Percentiles rank a stretch among this genome's conserved stretches.
phyloP scores from a whole-genome alignment of 352 stramenopile genomes.

The Pythium aphanidermatum region DNA sequence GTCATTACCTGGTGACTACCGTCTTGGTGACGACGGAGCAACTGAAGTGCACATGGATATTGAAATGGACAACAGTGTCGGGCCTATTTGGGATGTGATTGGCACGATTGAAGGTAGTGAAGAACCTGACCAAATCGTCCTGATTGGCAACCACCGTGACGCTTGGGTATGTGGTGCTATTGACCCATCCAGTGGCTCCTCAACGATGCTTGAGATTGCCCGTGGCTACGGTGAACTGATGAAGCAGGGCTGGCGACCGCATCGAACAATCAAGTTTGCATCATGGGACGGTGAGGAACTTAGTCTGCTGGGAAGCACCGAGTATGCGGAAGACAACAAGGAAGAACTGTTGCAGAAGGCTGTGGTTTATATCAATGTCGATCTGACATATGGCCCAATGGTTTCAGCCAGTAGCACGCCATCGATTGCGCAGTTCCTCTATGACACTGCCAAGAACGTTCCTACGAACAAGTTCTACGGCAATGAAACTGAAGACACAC shows the following conservation, averaged over 20 bases:
- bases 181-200: constrained; percentile 77
- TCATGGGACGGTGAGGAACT: constrained; percentile 87
- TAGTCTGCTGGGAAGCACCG: constrained; percentile 73
- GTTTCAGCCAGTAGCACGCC: constrained; percentile 48
- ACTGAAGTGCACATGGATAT: constrained; percentile 63
- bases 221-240: constrained; percentile 56
- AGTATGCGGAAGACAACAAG: constrained; percentile 67
- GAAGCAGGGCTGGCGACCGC: constrained; percentile 57
- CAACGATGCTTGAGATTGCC: constrained; percentile 76
- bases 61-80: constrained; percentile 68
- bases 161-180: constrained; percentile 86
- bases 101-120: constrained; percentile 54
- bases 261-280: constrained; percentile 66
- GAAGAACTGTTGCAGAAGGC: constrained; percentile 40
- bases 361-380: constrained; percentile 82
- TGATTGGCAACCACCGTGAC: constrained; percentile 90
- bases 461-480: constrained; percentile 36
- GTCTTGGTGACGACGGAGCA: constrained; percentile 56
- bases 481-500: constrained; percentile 16
- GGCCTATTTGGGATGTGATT: constrained; percentile 85
- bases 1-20: constrained; percentile 55
- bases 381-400: constrained; percentile 46
- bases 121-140: constrained; percentile 53
- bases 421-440: constrained; percentile 53
- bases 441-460: constrained; percentile 43